Base-by-base conservation (phyloP, 176 grass and related monocot genomes). In the Triticum turgidum region DNA sequence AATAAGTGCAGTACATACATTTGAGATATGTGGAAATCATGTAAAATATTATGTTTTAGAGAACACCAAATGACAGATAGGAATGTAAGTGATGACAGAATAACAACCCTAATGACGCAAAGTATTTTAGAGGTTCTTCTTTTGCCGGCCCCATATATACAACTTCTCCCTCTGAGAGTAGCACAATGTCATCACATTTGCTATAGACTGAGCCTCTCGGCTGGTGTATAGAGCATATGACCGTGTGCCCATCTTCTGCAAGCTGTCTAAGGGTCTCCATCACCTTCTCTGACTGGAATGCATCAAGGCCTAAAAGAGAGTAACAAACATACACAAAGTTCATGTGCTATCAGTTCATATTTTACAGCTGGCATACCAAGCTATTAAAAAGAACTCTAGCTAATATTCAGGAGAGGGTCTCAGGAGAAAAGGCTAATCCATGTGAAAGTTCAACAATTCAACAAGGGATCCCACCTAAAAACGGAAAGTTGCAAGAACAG, bases 201-300 rank as follows among this genome's bases (percentile, higher is more conserved):
- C 71, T 83, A 86, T 99, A 99, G 35, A 99, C 92, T 78, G 97
- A 99, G 79, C 97, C 82, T 88, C 94, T 92, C 3, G 94, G 97
- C 59, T 98, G 97, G 80, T 98, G 97, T 85, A 98, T 98, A 45
- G 97, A 94, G 61, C 97, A 99, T 21, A 99, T 96, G 70, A 99
- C 92, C 76, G 97, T 94, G 78, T 99, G 94, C 18, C 97, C 94
- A 80, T 96, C 92, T 82, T 99, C 90, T 75, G 97, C 90, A 81
- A 99, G 93, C 37, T 98, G 86, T 79, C 90, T 84, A 79, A 99
- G 92, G 69, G 97, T 96, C 71, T 99, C 97, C 97, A 99, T 99
- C 82, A 99, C 97, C 79, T 99, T 96, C 88, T 99, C 97, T 73
- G 94, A 94, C 90, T 96, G 97, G 76, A 99, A 99, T 20, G 97